Base-by-base conservation (phyloP, 2,329 filamentous ascomycete genomes). In the Boeremia lycopersici region DNA sequence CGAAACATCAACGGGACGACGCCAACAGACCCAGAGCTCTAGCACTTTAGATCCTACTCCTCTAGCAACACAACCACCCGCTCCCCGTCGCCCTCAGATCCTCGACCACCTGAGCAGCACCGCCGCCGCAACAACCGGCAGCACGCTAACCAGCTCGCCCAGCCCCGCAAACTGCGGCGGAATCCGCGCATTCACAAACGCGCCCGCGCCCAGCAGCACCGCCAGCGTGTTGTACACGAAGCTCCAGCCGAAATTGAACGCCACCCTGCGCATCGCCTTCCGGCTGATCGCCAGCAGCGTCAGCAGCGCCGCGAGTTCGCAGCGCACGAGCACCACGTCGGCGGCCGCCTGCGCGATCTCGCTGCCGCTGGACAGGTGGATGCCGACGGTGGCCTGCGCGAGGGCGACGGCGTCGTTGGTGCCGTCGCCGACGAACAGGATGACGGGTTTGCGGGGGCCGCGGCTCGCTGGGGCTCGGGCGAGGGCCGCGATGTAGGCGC, bases 321-420 rank as follows among this genome's bases (percentile, higher is more conserved):
- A 81, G 0, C 83, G 79, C 67, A 90, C 77, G 11, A 93, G 80
- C 0, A 91, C 84, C 0, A 88, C 84, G 62, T 92, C 88, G 0
- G 89, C 87, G 0, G 88, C 87, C 0, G 79, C 81, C 51, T 83
- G 76, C 0, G 90, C 87, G 2, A 93, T 79, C 52, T 91, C 89
- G 10, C 66, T 70, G 8, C 67, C 80, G 44, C 76, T 79, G 52
- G 82, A 83, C 70, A 93, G 84, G 62, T 90, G 87, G 0, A 92
- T 78, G 15, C 90, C 90, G 35, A 93, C 82, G 1, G 81, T 84
- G 1, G 90, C 88, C 65, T 87, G 84, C 0, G 88, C 85, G 0
- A 93, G 80, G 0, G 89, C 89, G 1, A 85, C 79, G 0, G 90
- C 89, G 63, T 93, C 90, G 69, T 93, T 93, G n/a, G 88, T 92